A percentile compares a stretch with the other conserved stretches of the same genome.
phyloP scores from a whole-genome alignment of 306 rosid genomes.

The Spatholobus suberectus region DNA sequence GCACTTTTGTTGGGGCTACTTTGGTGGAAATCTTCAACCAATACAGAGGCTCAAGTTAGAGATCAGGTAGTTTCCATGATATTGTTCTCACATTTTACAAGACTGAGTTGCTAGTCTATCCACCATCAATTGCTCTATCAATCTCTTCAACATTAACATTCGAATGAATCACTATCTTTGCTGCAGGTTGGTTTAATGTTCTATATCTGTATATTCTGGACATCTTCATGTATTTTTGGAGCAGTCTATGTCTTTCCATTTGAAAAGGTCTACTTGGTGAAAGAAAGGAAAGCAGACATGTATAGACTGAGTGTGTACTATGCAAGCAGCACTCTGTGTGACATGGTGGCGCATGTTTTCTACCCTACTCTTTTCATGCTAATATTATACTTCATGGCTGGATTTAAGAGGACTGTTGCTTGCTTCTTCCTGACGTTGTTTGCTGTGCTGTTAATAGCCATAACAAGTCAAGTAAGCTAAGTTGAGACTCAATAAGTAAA shows the following conservation, averaged over 20 bases:
- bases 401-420: conserved; percentile 73
- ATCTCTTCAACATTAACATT: background rate
- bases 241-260: conserved; percentile 95
- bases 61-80: conserved; percentile 69
- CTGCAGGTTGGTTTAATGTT: conserved; percentile 90
- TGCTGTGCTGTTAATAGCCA: conserved; percentile 69
- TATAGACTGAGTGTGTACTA: conserved; percentile 90
- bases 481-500: background rate
- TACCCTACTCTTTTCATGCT: conserved; percentile 92
- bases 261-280: conserved; percentile 76
- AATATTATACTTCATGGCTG: conserved; percentile 90
- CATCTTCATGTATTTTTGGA: conserved; percentile 91
- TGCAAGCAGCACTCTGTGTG: conserved; percentile 90
- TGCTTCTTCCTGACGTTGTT: conserved; percentile 83
- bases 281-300: conserved; percentile 97
- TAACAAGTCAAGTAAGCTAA: conserved; percentile 88
- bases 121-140: background rate
- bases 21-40: conserved; percentile 91
- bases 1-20: conserved; percentile 88
- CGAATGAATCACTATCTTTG: background rate
- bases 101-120: background rate
- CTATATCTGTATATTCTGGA: conserved; percentile 95
- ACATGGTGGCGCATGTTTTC: conserved; percentile 89
- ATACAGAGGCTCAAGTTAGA: conserved; percentile 86
- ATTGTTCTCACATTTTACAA: background rate